phyloP scores from a whole-genome alignment of 2,329 filamentous ascomycete genomes.

The Simplicillium sp. region DNA sequence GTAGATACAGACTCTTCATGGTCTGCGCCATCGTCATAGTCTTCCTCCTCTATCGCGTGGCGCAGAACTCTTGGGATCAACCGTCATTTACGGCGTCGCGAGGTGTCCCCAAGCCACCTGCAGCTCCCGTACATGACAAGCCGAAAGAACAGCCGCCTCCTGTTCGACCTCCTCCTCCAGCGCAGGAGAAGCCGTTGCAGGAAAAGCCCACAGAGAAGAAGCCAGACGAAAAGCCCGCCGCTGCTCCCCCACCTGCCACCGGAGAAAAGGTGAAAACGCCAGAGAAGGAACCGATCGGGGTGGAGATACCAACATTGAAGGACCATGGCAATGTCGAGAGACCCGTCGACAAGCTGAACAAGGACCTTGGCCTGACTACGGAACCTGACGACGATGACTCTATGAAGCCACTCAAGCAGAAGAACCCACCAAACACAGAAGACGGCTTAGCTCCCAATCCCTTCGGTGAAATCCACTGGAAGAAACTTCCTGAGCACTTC shows the following conservation, averaged over 20 bases:
- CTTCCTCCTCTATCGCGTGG: conserved; percentile 42
- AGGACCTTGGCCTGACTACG: neutral
- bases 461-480: conserved; percentile 53
- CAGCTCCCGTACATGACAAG: conserved; percentile 1
- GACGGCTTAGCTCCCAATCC: neutral
- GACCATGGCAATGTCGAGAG: neutral
- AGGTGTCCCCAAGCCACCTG: conserved; percentile 1
- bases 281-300: neutral
- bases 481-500: conserved; percentile 64
- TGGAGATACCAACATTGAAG: neutral
- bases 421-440: conserved; percentile 8
- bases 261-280: neutral
- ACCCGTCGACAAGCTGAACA: neutral
- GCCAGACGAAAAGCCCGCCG: neutral
- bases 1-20: conserved; percentile 53
- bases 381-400: neutral
- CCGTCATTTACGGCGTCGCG: conserved; percentile 1
- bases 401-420: conserved; percentile 8
- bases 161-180: neutral
- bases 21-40: conserved; percentile 44
- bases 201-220: neutral
- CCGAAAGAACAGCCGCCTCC: neutral
- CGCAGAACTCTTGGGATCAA: conserved; percentile 29
- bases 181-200: neutral
- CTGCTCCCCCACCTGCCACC: neutral